Evolutionary conservation across 2,329 filamentous ascomycete genomes (phyloP).

Genomic region (Aspergillus sclerotialis): DNA sequence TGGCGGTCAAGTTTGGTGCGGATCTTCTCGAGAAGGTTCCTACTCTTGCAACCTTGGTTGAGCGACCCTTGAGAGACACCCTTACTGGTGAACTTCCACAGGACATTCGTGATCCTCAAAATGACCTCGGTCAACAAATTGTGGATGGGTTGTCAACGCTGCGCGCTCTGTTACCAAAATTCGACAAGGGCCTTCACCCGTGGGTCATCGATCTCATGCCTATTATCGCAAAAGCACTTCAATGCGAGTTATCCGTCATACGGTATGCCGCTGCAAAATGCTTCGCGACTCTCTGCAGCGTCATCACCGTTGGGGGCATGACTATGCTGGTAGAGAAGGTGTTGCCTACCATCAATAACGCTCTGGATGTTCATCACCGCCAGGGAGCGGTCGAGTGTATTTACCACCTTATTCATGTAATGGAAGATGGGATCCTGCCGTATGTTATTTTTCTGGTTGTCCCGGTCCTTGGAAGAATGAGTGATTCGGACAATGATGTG

Average conservation of each 20-base stretch:
- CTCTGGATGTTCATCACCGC: slow-evolving; percentile 76
- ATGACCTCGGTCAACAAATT: slow-evolving; percentile 78
- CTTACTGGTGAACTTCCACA: slow-evolving; percentile 66
- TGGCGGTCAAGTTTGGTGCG: slow-evolving; percentile 71
- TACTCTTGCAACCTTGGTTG: slow-evolving; percentile 72
- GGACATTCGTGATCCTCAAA: slow-evolving; percentile 66
- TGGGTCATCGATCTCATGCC: slow-evolving; percentile 82
- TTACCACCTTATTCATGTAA: slow-evolving; percentile 95
- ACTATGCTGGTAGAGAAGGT: slow-evolving; percentile 92
- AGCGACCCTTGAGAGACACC: slow-evolving; percentile 67
- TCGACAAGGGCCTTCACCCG: slow-evolving; percentile 65
- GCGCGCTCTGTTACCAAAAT: slow-evolving; percentile 84
- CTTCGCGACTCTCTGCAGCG: slow-evolving; percentile 92
- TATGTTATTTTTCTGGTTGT: slow-evolving; percentile 99
- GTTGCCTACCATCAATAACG: slow-evolving; percentile 84
- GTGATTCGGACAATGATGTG: slow-evolving; percentile 93
- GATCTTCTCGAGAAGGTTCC: slow-evolving; percentile 76
- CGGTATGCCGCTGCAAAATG: slow-evolving; percentile 97
- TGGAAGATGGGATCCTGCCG: slow-evolving; percentile 92
- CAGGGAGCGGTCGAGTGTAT: slow-evolving; percentile 93
- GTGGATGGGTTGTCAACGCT: slow-evolving; percentile 91
- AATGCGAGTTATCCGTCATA: slow-evolving; percentile 83
- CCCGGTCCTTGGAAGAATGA: slow-evolving; percentile 94
- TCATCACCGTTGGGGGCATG: slow-evolving; percentile 92
- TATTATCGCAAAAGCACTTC: slow-evolving; percentile 77